Base-by-base conservation (phyloP, 2,329 filamentous ascomycete genomes). In the Penicillium rolfsii region DNA sequence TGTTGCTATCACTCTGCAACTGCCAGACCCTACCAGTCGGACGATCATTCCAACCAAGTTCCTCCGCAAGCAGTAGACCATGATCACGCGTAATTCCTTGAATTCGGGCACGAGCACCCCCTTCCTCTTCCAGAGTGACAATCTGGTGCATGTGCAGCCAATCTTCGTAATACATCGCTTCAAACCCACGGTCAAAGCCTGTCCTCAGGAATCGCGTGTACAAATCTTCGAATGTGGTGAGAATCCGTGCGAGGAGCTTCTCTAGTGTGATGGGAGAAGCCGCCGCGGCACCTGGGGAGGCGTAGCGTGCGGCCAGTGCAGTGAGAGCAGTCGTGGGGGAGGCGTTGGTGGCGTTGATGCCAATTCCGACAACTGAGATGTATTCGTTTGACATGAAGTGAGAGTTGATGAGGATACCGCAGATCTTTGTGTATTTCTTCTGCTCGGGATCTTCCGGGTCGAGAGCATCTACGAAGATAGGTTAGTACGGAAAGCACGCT, bases 1-100 rank as follows among this genome's bases (percentile, higher is more conserved):
- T 97, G 73, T 99, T 99, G 74, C 93, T 92, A 76, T 99, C 95
- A 75, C 93, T 97, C 81, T 97, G 93, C 77, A 99, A 78, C 69
- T 89, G 87, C 85, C 90, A 94, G 53, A 89, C 81, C 77, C 85
- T 90, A 0, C 94, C 93, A 0, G 91, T 97, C 2, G 83, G 81
- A 56, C 88, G 82, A 64, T 92, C 91, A 60, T 89, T 85, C 74
- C 82, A 85, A 2, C 88, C 89, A 56, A 96, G 76, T 81, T 98
- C 93, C 76, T 97, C 91, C 0, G 89, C 95, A 65, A 89, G 83
- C 66, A 99, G 73, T 75, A 98, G 80, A 0, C 95, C 95, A 88
- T 91, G 97, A 74, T 98, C 92, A n/a, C 84, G 80, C 5, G 93
- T 96, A 65, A 99, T 95, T 0, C 95, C 95, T 71, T 91, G 85